Evolutionary conservation across 2,329 filamentous ascomycete species (phyloP).

Genomic region (Aspergillus fijiensis): DNA sequence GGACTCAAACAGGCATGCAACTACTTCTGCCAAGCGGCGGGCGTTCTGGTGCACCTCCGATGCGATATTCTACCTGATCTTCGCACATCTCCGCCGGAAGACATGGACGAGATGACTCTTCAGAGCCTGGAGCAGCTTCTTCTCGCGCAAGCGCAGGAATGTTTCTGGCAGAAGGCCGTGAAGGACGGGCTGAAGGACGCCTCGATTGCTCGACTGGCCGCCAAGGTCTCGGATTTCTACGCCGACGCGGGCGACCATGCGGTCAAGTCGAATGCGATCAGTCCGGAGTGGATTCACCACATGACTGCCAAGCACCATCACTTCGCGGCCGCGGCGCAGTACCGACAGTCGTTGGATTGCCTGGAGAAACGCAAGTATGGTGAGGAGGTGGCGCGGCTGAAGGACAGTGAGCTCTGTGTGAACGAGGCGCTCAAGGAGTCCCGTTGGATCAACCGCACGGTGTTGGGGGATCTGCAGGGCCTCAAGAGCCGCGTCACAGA

Average conservation of each 20-base stretch:
- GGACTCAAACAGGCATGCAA: slow-evolving; percentile 85
- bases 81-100: slow-evolving; percentile 80
- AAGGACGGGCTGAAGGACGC: slow-evolving; percentile 91
- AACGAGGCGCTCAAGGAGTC: slow-evolving; percentile 84
- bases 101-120: slow-evolving; percentile 88
- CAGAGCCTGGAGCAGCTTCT: slow-evolving; percentile 80
- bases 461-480: slow-evolving; percentile 77
- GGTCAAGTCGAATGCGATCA: slow-evolving; percentile 84
- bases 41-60: slow-evolving; percentile 77
- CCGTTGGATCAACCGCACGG: slow-evolving; percentile 75
- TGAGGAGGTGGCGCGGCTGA: slow-evolving; percentile 85
- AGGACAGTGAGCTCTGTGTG: slow-evolving; percentile 78
- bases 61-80: slow-evolving; percentile 76
- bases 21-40: slow-evolving; percentile 85
- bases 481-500: slow-evolving; percentile 81
- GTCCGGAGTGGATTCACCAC: slow-evolving; percentile 95
- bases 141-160: slow-evolving; percentile 92
- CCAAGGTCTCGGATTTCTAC: slow-evolving; percentile 88
- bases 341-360: slow-evolving; percentile 83
- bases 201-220: slow-evolving; percentile 86
- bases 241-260: slow-evolving; percentile 79
- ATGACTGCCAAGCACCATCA: slow-evolving; percentile 97
- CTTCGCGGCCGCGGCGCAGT: slow-evolving; percentile 93
- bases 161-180: slow-evolving; percentile 96
- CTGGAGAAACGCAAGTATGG: slow-evolving; percentile 93